Base-by-base conservation (phyloP, 495 filamentous ascomycete genomes). In the Tuber borchii region DNA sequence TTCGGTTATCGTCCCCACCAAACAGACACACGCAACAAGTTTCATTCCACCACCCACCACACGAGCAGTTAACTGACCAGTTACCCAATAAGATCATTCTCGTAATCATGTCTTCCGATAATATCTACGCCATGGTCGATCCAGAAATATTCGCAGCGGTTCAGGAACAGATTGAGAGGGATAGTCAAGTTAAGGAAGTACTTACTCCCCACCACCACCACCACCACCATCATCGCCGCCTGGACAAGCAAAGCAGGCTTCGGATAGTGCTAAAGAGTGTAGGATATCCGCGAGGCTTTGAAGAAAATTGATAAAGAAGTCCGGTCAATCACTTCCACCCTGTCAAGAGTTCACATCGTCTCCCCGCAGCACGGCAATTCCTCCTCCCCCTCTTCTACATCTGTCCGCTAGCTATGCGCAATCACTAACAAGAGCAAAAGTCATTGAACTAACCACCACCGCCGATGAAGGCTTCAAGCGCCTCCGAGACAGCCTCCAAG, bases 281-380 rank as follows among this genome's bases (percentile, higher is more conserved):
- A 93, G 86, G 90, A 93, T 82, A 87, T 99, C 43, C 88, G 91
- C 71, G 90, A 93, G 39, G 91, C 97, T 76, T 87, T 95, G 71
- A 90, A 94, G 81, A 87, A 87, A 37, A 88, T 97, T 19, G 93
- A 94, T 70, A 88, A 90, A 82, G 89, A 90, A 83, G 88, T 87
- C 39, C 88, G 93, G 77, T 89, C 87, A 74, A 91, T 92, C 12
- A 90, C 91, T 82, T 93, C 94, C 75, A 88, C 92, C 70, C 88
- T 97, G 69, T 93, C 95, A n/a, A 85, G 92, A 79, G 92, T 93
- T 46, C 95, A 99, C 84, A 95, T 93, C 7, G 96, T 93, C 0
- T 90, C 93, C 40, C 87, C 90, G 48, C 86, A 90, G 43, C 88
- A 96, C 73, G 86, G 95, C 97, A 86, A 81, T 90, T 87, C 71